Base-by-base conservation (phyloP, 2,329 filamentous ascomycete genomes). In the Calonectria crousiana region DNA sequence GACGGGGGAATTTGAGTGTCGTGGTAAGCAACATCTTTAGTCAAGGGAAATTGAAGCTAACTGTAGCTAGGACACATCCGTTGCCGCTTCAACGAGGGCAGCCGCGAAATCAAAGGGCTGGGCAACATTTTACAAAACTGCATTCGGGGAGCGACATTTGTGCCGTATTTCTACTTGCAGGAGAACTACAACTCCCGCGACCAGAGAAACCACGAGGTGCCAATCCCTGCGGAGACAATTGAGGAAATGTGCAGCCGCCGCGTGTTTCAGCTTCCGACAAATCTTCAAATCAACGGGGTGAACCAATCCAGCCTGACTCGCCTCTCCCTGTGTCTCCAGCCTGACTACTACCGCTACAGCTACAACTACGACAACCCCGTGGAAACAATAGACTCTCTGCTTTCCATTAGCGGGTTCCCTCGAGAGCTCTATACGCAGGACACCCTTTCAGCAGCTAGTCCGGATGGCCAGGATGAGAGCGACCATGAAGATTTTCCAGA, bases 321-420 rank as follows among this genome's bases (percentile, higher is more conserved):
- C 11, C 49, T 67, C 26, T 44, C 65, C 1, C 20, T 67, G 18
- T 41, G 65, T 16, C 65, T 67, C 14, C 65, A 67, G 34, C 47
- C 49, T 10, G 34, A 44, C 1, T 52, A 41, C 18, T 67, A 67
- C 30, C 65, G 34, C 16, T 56, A 41, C 36, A 56, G 32, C 11
- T 44, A 38, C 10, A 56, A 26, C 16, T 44, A 56, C 49, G 51
- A 41, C 6, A 16, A 14, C 10, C 34, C 36, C 4, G 16, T 41
- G 34, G 32, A 53, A n/a, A 51, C 34, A 9, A 68, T 68, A 6
- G 65, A 56, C 32, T 16, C 32, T 14, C 53, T 68, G 6, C 65
- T 68, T 68, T 68, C 65, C 11, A 56, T 68, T 10, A 68, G 65
- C 26, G 65, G 65, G 10, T 68, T 68, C n/a, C 65, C 65, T 16